These are phyloP conservation scores for Coemansia sp. DNA, from an alignment of 192 early-diverging fungal genomes.

Conservation along the genomic window DNA sequence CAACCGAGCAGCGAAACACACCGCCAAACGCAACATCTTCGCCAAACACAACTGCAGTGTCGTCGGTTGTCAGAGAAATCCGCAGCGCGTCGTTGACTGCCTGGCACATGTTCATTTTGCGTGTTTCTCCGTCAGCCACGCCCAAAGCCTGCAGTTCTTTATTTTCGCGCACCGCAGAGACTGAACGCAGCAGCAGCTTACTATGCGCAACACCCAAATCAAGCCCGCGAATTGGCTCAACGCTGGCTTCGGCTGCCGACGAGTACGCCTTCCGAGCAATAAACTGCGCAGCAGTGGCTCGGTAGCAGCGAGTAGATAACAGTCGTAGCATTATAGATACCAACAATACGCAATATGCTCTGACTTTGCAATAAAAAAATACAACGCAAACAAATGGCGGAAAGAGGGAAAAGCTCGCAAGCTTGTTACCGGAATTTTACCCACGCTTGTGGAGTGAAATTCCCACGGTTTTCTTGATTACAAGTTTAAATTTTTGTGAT, in stretches of 20 bases:
- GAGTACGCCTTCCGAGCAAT: slow-evolving; percentile 22
- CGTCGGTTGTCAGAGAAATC: slow-evolving; percentile 80
- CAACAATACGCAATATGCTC: background rate
- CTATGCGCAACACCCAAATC: slow-evolving; percentile 79
- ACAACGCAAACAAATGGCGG: slow-evolving; percentile 3
- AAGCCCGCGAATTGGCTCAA: slow-evolving; percentile 76
- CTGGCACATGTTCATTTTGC: slow-evolving; percentile 92
- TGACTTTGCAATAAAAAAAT: background rate
- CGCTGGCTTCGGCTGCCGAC: slow-evolving; percentile 31
- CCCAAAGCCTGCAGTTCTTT: slow-evolving; percentile 65
- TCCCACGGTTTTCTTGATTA: background rate
- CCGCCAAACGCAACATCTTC: slow-evolving; percentile 98
- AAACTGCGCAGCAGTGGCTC: background rate
- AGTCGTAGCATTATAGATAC: background rate
- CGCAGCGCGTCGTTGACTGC: slow-evolving; percentile 94
- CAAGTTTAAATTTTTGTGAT: background rate
- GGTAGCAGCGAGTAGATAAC: background rate
- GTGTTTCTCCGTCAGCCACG: slow-evolving; percentile 55
- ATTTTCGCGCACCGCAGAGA: slow-evolving; percentile 65
- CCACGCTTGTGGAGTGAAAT: background rate
- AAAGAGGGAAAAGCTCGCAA: slow-evolving; percentile 1
- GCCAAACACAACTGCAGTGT: slow-evolving; percentile 91
- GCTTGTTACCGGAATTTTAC: background rate
- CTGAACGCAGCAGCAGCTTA: slow-evolving; percentile 73
- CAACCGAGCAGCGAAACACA: slow-evolving; percentile 93